Evolutionary conservation across 306 rosid species (phyloP).

Genomic region (Castanopsis chinensis): DNA sequence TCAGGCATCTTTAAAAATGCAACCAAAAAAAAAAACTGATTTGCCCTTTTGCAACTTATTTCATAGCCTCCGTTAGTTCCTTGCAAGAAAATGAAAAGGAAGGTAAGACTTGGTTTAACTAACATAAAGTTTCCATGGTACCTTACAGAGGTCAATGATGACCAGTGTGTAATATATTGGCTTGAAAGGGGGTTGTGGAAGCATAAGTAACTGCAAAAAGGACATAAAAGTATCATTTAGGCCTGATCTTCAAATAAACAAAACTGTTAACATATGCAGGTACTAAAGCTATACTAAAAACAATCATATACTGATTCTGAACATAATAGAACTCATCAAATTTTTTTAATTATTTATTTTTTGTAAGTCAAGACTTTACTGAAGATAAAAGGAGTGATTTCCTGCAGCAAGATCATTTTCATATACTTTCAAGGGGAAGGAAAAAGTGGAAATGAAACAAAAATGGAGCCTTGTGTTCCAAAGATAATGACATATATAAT

Average conservation of each 20-base stretch:
- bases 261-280: background rate
- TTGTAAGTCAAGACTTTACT: background rate
- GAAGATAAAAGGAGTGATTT: background rate
- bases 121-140: slow-evolving; percentile 26
- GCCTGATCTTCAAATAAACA: background rate
- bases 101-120: background rate
- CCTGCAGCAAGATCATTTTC: background rate
- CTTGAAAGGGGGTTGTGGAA: slow-evolving; percentile 95
- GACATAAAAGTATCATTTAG: slow-evolving; percentile 11
- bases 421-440: background rate
- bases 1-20: slow-evolving; percentile 25
- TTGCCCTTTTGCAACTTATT: background rate
- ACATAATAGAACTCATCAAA: background rate
- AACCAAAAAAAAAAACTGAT: background rate
- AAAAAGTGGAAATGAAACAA: background rate
- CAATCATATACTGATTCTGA: background rate
- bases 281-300: background rate
- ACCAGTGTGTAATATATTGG: slow-evolving; percentile 88
- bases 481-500: no score
- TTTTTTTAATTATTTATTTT: background rate
- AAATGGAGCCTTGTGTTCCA: background rate
- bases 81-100: slow-evolving; percentile 17
- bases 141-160: slow-evolving; percentile 97
- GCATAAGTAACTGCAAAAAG: slow-evolving; percentile 80
- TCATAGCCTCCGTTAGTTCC: slow-evolving; percentile 5